phyloP scores from a whole-genome alignment of 2,329 filamentous ascomycete genomes.

The Lojkania enalia region DNA sequence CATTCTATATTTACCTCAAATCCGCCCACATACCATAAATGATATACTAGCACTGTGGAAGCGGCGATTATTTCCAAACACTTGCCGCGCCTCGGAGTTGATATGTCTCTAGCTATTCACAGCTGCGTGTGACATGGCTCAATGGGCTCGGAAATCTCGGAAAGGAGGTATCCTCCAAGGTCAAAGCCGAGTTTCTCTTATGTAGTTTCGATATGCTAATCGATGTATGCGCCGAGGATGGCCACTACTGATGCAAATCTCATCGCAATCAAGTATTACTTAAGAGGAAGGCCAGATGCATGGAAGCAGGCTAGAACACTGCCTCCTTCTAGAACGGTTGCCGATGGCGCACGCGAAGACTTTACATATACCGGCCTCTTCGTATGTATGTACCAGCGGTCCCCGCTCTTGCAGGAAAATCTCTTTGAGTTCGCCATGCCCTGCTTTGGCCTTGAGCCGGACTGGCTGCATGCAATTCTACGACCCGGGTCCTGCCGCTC shows the following conservation, averaged over 20 bases:
- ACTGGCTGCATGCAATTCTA: not conserved
- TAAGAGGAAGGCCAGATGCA: not conserved
- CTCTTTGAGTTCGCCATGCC: not conserved
- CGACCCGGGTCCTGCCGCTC: not conserved
- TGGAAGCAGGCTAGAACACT: constrained; percentile 3
- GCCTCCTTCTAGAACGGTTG: not conserved
- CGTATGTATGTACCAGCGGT: not conserved
- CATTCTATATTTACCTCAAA: not conserved
- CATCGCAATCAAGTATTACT: constrained; percentile 3
- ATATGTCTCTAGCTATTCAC: not conserved
- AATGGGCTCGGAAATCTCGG: not conserved
- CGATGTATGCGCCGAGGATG: not conserved
- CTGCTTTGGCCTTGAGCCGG: not conserved
- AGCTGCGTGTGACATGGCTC: not conserved
- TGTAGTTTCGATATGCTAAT: not conserved
- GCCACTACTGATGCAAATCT: too few relatives aligned
- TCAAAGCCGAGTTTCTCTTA: not conserved
- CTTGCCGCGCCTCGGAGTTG: not conserved
- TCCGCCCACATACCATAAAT: not conserved
- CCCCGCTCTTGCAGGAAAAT: not conserved
- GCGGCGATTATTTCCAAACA: not conserved
- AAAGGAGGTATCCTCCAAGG: not conserved
- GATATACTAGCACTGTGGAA: not conserved
- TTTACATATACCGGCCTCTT: not conserved
- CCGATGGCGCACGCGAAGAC: not conserved